A percentile compares a stretch with the other conserved stretches of the same genome.
Evolutionary conservation across 2,329 filamentous ascomycete species (phyloP).

Genomic region (Gaeumannomyces tritici): DNA sequence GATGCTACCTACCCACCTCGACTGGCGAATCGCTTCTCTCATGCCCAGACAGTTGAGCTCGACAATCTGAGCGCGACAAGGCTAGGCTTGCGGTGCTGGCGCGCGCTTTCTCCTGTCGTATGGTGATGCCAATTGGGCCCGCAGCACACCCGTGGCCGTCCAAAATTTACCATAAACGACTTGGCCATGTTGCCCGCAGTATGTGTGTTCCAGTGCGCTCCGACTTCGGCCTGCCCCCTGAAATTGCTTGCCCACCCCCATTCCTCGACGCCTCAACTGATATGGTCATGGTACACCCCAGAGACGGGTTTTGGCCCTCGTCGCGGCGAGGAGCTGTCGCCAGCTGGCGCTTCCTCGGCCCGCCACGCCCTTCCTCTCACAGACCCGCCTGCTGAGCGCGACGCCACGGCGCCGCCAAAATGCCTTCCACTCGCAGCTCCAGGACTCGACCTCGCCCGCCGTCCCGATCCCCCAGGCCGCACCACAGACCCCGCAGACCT

Average conservation of each 20-base stretch:
- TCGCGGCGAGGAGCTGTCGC: slow-evolving; percentile 14
- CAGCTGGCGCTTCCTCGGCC: slow-evolving; percentile 6
- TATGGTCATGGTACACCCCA: slow-evolving; percentile 3
- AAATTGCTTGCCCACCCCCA: neutral
- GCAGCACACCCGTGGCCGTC: neutral
- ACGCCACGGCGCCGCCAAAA: slow-evolving; percentile 25
- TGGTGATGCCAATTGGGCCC: neutral
- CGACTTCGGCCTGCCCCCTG: slow-evolving; percentile 1
- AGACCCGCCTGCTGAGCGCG: neutral
- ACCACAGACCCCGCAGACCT: slow-evolving; percentile 51
- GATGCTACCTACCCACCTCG: neutral
- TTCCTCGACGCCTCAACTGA: neutral
- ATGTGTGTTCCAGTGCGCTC: neutral
- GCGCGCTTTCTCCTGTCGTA: neutral
- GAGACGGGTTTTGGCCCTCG: slow-evolving; percentile 19
- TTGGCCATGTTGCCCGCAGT: slow-evolving; percentile 2
- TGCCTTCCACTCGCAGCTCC: slow-evolving; percentile 55
- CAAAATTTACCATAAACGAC: neutral
- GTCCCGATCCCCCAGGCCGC: slow-evolving; percentile 36
- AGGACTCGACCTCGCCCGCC: slow-evolving; percentile 41
- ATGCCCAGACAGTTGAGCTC: neutral
- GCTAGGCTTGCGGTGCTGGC: neutral
- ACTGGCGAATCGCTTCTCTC: too few species aligned
- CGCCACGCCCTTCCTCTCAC: neutral
- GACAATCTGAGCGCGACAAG: neutral